Base-by-base conservation (phyloP, 495 filamentous ascomycete genomes). In the Lasiosphaeriaceae sp. region DNA sequence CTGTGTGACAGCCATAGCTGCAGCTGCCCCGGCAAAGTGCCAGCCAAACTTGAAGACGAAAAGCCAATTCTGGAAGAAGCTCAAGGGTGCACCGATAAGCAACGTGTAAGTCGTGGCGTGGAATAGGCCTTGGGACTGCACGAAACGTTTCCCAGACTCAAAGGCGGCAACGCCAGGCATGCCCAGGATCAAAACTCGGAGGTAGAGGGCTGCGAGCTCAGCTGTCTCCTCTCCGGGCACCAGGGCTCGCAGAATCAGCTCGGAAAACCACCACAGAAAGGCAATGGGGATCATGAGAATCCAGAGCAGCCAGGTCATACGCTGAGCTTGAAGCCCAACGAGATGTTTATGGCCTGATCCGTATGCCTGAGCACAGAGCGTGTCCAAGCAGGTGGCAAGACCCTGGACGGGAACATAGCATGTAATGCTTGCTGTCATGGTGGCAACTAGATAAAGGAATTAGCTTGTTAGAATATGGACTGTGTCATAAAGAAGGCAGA, bases 11-110 rank as follows among this genome's bases (percentile, higher is more conserved):
- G 82, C 84, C 37, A 96, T 89, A 7, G 92, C 90, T 48, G 90
- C 87, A 0, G 92, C 91, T 2, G 92, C 90, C 39, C 92, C 92
- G 47, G 89, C 71, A 64, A 93, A 96, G 3, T 89, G 88, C 83
- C 85, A 88, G 16, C 80, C 74, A 50, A 95, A 80, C 23, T 72
- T 75, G 83, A 85, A 88, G 12, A 89, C 87, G 47, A 90, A 79
- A 2, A 86, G 55, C 71, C 81, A 90, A 64, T 88, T 87, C 68
- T 87, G 64, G 5, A 87, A 70, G 1, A 82, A 80, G 58, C 89
- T 90, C 26, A 88, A 52, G 2, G 86, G 86, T 14, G 87, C 85
- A 26, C 80, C 82, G 47, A 90, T 74, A 11, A 89, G 61, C 22
- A 90, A 67, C 19, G 85, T 81, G 55, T 83, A 86, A n/a, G 86